phyloP scores from a whole-genome alignment of 768 basidiomycete species.

The Pilatotrama ljubarskyi region DNA sequence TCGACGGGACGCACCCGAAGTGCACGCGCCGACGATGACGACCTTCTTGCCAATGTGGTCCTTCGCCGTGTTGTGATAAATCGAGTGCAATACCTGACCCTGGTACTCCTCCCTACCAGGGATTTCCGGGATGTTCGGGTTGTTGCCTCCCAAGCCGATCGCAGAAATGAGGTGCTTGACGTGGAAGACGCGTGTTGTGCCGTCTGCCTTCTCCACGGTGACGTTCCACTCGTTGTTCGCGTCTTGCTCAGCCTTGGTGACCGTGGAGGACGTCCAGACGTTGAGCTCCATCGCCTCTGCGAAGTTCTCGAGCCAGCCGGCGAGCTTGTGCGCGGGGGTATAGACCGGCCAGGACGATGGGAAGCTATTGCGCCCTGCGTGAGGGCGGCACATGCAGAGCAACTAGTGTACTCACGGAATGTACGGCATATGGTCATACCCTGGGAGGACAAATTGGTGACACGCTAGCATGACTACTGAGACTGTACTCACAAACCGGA shows the following conservation, averaged over 20 bases:
- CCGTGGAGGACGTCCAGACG: conserved; percentile 54
- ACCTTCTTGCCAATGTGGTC: conserved; percentile 71
- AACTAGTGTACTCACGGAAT: conserved; percentile 44
- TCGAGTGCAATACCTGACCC: conserved; percentile 63
- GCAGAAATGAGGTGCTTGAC: conserved; percentile 41
- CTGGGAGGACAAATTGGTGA: conserved; percentile 22
- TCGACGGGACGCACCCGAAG: conserved; percentile 43
- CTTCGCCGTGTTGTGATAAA: conserved; percentile 50
- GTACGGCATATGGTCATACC: conserved; percentile 53
- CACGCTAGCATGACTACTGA: neutral
- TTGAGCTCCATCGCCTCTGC: conserved; percentile 61
- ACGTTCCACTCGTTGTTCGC: conserved; percentile 32
- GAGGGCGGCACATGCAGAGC: neutral
- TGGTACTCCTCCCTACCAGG: conserved; percentile 55
- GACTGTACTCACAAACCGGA: conserved; percentile 54
- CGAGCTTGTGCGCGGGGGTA: conserved; percentile 59
- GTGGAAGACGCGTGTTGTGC: conserved; percentile 32
- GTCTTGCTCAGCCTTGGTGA: conserved; percentile 27
- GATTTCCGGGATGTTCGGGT: conserved; percentile 37
- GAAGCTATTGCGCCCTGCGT: conserved; percentile 39
- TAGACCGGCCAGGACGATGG: conserved; percentile 61
- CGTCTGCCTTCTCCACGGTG: conserved; percentile 36
- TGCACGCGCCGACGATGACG: conserved; percentile 66
- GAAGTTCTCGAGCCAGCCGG: conserved; percentile 68
- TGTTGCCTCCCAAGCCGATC: conserved; percentile 41